These are phyloP conservation scores for Cladosporium sphaerospermum DNA, from an alignment of 2,329 filamentous ascomycete species.

Conservation along the genomic window DNA sequence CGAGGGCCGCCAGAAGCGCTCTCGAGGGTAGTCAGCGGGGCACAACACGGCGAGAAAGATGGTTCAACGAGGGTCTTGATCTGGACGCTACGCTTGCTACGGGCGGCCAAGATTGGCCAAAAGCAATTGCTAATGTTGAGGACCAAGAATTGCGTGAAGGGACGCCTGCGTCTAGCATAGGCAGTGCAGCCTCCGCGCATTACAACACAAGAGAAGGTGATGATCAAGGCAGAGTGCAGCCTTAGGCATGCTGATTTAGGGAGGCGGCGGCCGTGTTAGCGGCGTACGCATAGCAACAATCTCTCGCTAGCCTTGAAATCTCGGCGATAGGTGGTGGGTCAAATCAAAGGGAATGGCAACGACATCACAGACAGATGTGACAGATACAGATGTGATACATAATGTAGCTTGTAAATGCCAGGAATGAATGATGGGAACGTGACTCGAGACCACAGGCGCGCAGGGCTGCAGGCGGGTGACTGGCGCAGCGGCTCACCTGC, in stretches of 20 bases:
- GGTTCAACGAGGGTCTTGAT: conserved; percentile 61
- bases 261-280: not conserved
- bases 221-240: not conserved
- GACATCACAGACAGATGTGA: not conserved
- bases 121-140: not conserved
- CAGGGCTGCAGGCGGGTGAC: too few relatives aligned
- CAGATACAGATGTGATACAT: too few relatives aligned
- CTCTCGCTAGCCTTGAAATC: conserved; percentile 11
- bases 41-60: conserved; percentile 62
- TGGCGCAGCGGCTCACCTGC: too few relatives aligned
- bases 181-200: not conserved
- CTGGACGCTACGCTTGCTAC: conserved; percentile 60
- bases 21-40: conserved; percentile 61
- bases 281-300: conserved; percentile 10
- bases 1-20: conserved; percentile 67
- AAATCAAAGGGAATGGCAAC: conserved; percentile 6
- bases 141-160: not conserved
- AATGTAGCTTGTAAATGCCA: too few relatives aligned
- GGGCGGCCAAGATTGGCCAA: conserved; percentile 36
- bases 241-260: not conserved
- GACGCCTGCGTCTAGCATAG: conserved; percentile 12
- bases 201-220: too few relatives aligned
- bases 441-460: too few relatives aligned
- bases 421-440: too few relatives aligned
- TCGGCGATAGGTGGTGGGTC: conserved; percentile 9